These are phyloP conservation scores for Mortierella antarctica DNA, from an alignment of 192 early-diverging fungal species.

Conservation along the genomic window DNA sequence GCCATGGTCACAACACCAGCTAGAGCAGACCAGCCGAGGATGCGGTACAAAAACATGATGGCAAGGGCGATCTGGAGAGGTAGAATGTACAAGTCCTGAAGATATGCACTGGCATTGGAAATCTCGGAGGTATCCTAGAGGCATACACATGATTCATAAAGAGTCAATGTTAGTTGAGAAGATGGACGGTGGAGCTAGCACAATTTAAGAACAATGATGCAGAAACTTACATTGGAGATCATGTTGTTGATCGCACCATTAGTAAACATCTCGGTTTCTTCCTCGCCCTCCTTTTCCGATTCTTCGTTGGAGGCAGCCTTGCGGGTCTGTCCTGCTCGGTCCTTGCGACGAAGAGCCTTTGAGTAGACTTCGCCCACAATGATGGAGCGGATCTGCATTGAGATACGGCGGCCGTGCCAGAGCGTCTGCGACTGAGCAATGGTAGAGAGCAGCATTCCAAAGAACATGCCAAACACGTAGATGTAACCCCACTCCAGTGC, in stretches of 20 bases:
- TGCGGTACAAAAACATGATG: constrained; percentile 73
- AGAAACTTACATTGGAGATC: constrained; percentile 47
- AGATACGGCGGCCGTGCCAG: constrained; percentile 53
- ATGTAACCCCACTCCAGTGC: constrained; percentile 58
- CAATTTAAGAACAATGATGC: background rate
- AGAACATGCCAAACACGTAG: constrained; percentile 66
- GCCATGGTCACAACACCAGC: constrained; percentile 80
- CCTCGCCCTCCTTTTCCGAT: constrained; percentile 45
- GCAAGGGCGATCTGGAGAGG: constrained; percentile 76
- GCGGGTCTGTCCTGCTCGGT: constrained; percentile 63
- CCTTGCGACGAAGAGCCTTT: constrained; percentile 70
- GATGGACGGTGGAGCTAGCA: background rate
- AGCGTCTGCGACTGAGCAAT: constrained; percentile 51
- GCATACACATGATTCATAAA: background rate
- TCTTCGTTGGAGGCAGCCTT: constrained; percentile 28
- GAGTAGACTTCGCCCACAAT: constrained; percentile 69
- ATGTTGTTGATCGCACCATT: constrained; percentile 52
- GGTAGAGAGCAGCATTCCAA: constrained; percentile 39
- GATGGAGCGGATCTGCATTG: constrained; percentile 60
- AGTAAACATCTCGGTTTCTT: constrained; percentile 47
- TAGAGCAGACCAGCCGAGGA: constrained; percentile 86
- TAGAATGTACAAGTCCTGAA: constrained; percentile 65
- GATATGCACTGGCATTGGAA: constrained; percentile 53
- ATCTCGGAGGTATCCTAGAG: constrained; percentile 61
- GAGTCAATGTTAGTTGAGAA: background rate